Evolutionary conservation across 345 rosid species (phyloP).

Genomic region (Salix viminalis): DNA sequence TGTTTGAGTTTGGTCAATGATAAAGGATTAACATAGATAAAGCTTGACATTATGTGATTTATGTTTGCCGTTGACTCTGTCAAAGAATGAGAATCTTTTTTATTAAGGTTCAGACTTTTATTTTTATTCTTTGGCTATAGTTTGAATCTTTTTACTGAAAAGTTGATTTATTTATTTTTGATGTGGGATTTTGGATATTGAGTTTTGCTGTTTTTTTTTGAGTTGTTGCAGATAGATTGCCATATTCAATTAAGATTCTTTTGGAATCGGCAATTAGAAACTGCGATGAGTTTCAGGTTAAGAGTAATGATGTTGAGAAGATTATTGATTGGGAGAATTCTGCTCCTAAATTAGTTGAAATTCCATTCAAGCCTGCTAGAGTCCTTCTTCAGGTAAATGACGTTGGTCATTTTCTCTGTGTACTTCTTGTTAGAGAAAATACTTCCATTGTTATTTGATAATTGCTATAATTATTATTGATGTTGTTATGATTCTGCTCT

Average conservation of each 20-base stretch:
- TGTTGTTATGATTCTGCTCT: constrained; percentile 1
- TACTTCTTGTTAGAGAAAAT: neutral
- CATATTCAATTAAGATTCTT: constrained; percentile 65
- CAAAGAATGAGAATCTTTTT: neutral
- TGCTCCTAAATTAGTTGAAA: constrained; percentile 66
- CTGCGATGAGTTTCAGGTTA: constrained; percentile 77
- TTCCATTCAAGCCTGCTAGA: constrained; percentile 81
- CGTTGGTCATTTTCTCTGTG: neutral
- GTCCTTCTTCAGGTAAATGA: constrained; percentile 62
- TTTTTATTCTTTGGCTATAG: neutral
- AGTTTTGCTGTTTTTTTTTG: neutral
- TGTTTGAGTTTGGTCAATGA: constrained; percentile 3
- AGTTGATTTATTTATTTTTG: neutral
- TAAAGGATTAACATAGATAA: neutral
- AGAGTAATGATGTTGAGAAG: constrained; percentile 76
- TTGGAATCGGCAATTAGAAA: constrained; percentile 73
- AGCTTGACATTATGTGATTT: neutral
- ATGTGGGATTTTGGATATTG: neutral
- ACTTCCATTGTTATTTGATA: neutral
- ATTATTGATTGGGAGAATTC: constrained; percentile 74
- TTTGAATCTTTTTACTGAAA: neutral
- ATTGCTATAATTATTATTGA: neutral
- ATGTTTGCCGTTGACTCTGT: neutral
- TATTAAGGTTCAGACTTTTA: too few species aligned
- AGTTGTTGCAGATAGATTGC: constrained; percentile 54